A percentile compares a stretch with the other conserved stretches of the same genome.
phyloP scores from a whole-genome alignment of 1,284 basidiomycete genomes.

The Ceratobasidium sp. region DNA sequence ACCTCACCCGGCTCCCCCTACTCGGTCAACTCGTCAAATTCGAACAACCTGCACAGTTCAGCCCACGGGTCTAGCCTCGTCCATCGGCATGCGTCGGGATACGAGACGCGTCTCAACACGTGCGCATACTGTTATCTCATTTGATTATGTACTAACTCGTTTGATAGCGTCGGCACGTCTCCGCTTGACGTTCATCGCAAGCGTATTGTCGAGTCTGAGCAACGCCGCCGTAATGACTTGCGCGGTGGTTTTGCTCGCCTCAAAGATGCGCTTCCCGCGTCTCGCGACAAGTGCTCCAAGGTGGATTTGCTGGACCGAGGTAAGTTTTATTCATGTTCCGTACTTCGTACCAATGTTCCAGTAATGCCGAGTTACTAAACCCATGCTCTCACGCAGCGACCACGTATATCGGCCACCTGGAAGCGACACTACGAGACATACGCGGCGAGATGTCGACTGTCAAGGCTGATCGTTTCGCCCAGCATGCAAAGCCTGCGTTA shows the following conservation, averaged over 20 bases:
- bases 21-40: too few species aligned
- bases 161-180: not conserved
- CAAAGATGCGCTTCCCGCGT: not conserved
- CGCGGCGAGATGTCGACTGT: too few species aligned
- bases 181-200: not conserved
- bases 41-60: too few species aligned
- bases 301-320: not conserved
- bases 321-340: not conserved
- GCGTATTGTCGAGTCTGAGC: not conserved
- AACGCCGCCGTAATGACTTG: not conserved
- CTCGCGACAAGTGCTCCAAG: not conserved
- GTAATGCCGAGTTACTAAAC: too few species aligned
- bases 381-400: not conserved
- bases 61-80: too few species aligned
- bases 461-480: too few species aligned
- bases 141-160: not conserved
- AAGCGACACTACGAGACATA: not conserved
- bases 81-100: too few species aligned
- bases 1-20: too few species aligned
- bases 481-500: too few species aligned
- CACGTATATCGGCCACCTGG: not conserved
- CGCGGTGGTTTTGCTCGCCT: not conserved
- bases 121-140: too few species aligned
- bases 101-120: too few species aligned
- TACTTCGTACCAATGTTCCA: not conserved